Conservation (phyloP, 352 stramenopile genomes). For the Plasmopara viticola region DNA sequence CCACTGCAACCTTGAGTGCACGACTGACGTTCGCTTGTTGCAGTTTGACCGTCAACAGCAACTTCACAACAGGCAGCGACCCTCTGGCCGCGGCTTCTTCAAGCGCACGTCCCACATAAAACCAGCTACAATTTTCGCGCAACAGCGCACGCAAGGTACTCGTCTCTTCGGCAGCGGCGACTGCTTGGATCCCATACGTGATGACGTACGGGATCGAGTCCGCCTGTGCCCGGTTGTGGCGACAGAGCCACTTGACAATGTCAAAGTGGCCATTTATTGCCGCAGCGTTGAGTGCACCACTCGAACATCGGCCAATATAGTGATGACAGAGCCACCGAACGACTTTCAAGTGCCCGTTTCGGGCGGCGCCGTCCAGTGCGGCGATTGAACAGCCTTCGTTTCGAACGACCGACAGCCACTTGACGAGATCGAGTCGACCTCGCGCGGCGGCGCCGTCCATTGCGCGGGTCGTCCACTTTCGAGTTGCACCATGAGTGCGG, state of each 20-base stretch:
- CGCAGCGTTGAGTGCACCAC: constrained; percentile 15
- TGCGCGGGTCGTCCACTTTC: constrained; percentile 15
- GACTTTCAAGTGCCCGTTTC: constrained; percentile 19
- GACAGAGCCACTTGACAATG: constrained; percentile 18
- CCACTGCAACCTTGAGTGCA: constrained; percentile 12
- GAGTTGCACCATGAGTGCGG: constrained; percentile 7
- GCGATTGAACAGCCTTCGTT: constrained; percentile 20
- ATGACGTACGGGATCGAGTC: constrained; percentile 9
- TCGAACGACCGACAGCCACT: constrained; percentile 17
- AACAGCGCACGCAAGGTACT: constrained; percentile 10
- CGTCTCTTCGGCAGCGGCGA: constrained; percentile 7
- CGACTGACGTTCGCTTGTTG: constrained; percentile 15
- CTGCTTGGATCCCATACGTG: constrained; percentile 14
- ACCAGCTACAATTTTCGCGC: constrained; percentile 18
- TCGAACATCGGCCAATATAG: constrained; percentile 15
- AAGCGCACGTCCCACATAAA: constrained; percentile 10
- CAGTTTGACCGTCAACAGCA: constrained; percentile 14
- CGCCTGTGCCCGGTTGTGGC: constrained; percentile 4
- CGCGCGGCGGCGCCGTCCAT: constrained; percentile 17
- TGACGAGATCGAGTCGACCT: constrained; percentile 20
- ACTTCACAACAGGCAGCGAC: constrained; percentile 8
- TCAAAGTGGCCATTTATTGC: constrained; percentile 19
- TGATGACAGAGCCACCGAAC: constrained; percentile 21
- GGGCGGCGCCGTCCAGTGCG: constrained; percentile 14
- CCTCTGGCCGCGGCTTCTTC: constrained; percentile 15